Conservation (phyloP, 1,284 basidiomycete species). For the Phlebopus sp. region DNA sequence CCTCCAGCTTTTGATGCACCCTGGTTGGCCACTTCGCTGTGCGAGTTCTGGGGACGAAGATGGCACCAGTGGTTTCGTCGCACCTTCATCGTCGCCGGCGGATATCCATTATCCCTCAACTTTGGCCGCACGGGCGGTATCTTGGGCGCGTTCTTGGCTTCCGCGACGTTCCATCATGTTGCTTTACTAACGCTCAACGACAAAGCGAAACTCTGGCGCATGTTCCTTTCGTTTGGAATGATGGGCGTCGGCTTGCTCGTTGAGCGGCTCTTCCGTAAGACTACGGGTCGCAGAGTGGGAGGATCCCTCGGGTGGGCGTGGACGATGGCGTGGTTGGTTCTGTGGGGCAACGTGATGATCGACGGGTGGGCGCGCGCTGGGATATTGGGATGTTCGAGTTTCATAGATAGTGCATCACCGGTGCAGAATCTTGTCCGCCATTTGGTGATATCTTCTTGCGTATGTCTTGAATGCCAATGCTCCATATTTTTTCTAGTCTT, state of each 20-base stretch:
- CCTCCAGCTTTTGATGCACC: slow-evolving; percentile 38
- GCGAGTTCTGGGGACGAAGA: slow-evolving; percentile 40
- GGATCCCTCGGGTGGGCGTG: slow-evolving; percentile 49
- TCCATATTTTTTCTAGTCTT: no score
- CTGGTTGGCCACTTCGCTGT: slow-evolving; percentile 35
- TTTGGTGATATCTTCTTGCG: slow-evolving; percentile 14
- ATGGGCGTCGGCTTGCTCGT: slow-evolving; percentile 48
- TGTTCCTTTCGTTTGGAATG: slow-evolving; percentile 53
- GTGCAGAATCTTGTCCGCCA: slow-evolving; percentile 13
- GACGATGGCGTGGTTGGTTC: slow-evolving; percentile 45
- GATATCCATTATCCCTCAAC: slow-evolving; percentile 30
- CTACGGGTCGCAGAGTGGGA: slow-evolving; percentile 36
- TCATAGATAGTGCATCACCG: slow-evolving; percentile 16
- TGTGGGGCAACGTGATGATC: slow-evolving; percentile 44
- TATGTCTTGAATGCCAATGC: neutral
- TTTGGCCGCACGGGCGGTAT: slow-evolving; percentile 45
- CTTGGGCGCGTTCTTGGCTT: slow-evolving; percentile 52
- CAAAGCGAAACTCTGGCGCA: slow-evolving; percentile 41
- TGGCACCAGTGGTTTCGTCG: slow-evolving; percentile 43
- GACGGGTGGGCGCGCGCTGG: slow-evolving; percentile 51
- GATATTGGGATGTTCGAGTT: slow-evolving; percentile 26
- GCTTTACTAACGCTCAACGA: slow-evolving; percentile 50
- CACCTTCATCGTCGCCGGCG: slow-evolving; percentile 32
- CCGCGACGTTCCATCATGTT: slow-evolving; percentile 51
- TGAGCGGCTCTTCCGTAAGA: slow-evolving; percentile 37